These are phyloP conservation scores for Haplosporangium sp. DNA, from an alignment of 371 early-diverging fungal genomes.

Conservation along the genomic window DNA sequence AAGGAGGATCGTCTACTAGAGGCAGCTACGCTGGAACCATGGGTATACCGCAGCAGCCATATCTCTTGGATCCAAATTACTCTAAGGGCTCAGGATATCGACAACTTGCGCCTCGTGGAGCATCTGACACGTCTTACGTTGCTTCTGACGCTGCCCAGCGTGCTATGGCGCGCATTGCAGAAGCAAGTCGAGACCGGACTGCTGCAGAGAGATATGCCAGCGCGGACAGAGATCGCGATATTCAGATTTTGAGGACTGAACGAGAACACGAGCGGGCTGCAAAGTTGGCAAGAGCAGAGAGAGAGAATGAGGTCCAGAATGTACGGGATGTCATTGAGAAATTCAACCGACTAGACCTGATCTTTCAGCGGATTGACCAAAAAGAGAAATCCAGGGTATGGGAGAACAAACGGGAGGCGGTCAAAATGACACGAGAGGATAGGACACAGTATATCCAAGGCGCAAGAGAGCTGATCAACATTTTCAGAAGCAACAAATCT, in stretches of 20 bases:
- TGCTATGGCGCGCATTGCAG: conserved; percentile 37
- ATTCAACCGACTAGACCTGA: conserved; percentile 51
- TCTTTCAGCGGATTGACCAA: conserved; percentile 44
- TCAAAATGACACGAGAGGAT: conserved; percentile 41
- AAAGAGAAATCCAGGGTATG: conserved; percentile 38
- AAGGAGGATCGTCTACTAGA: neutral
- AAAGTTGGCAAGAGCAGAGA: conserved; percentile 14
- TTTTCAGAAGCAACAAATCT: conserved; percentile 62
- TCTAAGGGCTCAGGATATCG: conserved; percentile 9
- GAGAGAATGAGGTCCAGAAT: conserved; percentile 12
- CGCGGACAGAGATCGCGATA: conserved; percentile 44
- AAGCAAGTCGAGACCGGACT: conserved; percentile 27
- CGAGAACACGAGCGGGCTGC: conserved; percentile 42
- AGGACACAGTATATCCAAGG: conserved; percentile 64
- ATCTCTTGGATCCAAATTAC: conserved; percentile 10
- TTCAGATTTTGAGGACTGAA: conserved; percentile 15
- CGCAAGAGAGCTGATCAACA: conserved; percentile 61
- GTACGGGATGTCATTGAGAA: conserved; percentile 49
- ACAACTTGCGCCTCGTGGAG: conserved; percentile 25
- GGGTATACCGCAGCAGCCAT: conserved; percentile 2
- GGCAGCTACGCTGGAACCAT: neutral
- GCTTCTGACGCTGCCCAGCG: conserved; percentile 20
- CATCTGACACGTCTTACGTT: neutral
- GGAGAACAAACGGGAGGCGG: conserved; percentile 42
- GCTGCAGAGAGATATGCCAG: conserved; percentile 30